A percentile compares a stretch with the other conserved stretches of the same genome.
These are phyloP conservation scores for Coniochaeta ligniaria DNA, from an alignment of 2,329 filamentous ascomycete species.

Conservation along the genomic window DNA sequence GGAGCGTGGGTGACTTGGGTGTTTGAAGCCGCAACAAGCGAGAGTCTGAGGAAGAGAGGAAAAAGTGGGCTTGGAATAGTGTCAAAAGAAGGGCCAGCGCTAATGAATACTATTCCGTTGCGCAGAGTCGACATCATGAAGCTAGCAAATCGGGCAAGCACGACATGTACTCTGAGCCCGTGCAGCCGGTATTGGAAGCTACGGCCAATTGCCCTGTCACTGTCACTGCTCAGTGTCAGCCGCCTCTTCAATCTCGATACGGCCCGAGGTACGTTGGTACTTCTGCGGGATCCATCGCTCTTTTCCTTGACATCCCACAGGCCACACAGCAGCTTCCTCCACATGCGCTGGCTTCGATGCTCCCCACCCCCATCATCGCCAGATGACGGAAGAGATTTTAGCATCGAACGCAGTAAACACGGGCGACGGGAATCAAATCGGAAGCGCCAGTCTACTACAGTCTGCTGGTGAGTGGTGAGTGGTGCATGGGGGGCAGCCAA, in stretches of 20 bases:
- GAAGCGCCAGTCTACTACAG: neutral
- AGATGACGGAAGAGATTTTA: slow-evolving; percentile 2
- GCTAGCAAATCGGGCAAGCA: neutral
- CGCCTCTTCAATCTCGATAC: neutral
- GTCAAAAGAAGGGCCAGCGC: neutral
- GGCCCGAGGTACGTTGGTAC: neutral
- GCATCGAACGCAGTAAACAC: neutral
- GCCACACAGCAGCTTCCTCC: neutral
- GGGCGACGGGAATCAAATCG: slow-evolving; percentile 1
- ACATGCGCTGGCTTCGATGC: neutral
- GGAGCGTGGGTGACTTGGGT: too few species aligned
- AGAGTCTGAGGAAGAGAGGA: neutral
- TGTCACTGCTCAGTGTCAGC: neutral
- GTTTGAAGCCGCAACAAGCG: neutral
- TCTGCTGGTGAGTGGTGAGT: too few species aligned
- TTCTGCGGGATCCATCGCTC: neutral
- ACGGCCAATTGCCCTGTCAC: neutral
- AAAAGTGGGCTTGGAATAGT: slow-evolving; percentile 1
- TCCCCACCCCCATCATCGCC: neutral
- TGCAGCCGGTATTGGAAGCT: neutral
- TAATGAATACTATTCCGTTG: neutral
- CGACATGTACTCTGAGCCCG: neutral
- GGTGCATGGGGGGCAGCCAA: neutral
- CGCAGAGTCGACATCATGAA: neutral
- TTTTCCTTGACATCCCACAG: neutral